Base-by-base conservation (phyloP, 306 rosid genomes). In the Dryas drummondii region DNA sequence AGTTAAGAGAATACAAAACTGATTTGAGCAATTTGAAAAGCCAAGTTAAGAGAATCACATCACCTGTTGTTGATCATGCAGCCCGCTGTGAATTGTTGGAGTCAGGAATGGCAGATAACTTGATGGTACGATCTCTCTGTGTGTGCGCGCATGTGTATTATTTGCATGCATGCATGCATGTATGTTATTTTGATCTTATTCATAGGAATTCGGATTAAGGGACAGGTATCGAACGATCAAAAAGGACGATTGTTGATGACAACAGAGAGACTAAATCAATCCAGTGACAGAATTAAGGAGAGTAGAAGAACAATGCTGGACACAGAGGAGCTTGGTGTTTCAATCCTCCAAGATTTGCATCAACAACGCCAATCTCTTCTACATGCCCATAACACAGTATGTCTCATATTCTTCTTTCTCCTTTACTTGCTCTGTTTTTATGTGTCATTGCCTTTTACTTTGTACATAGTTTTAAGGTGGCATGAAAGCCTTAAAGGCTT, bases 291-390 rank as follows among this genome's bases (percentile, higher is more conserved):
- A 63, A 80, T 89, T 66, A 89, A 86, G 80, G 84, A 80, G 49
- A 87, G 94, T 74, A 80, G 84, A 68, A 82, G 66, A 82, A 81
- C 86, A 65, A 74, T 82, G 82, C 81, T 89, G 84, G 91, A 85
- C 74, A 89, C 90, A 0, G 91, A 87, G 79, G 94, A 85, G 66
- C 88, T 89, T 58, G 91, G 90, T 57, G 90, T 80, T 41, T 85
- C 90, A 37, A 84, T 87, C 68, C 87, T 89, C 82, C 88, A 85
- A 68, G 91, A 89, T 65, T 86, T 87, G 86, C 88, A 89, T 73
- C 88, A 80, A 51, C 94, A 89, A 59, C 88, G 88, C 11, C 82
- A 85, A 58, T 85, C 94, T 11, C 86, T 89, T 48, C 84, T 89
- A 27, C 87, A 85, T 58, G 85, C 91, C 42, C 87, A 81, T 56